These are phyloP conservation scores for Kalaharituber pfeilii DNA, from an alignment of 2,329 filamentous ascomycete genomes.

Conservation along the genomic window DNA sequence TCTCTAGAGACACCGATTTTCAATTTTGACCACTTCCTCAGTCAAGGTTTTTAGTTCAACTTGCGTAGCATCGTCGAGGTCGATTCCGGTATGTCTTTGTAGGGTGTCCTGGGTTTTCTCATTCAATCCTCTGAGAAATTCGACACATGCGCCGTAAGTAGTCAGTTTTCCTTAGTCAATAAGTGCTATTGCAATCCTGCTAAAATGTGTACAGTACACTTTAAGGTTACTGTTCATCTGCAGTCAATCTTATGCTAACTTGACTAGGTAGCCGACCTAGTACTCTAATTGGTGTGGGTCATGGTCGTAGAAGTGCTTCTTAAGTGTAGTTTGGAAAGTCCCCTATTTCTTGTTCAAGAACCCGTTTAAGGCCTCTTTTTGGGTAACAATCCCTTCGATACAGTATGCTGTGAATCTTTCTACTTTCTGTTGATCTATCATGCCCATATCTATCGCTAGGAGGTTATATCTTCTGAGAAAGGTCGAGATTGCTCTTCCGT, in stretches of 20 bases:
- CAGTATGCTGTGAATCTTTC: background rate
- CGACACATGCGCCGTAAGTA: background rate
- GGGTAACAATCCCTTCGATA: background rate
- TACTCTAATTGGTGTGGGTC: background rate
- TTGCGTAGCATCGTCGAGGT: background rate
- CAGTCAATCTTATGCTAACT: background rate
- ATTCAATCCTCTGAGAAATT: background rate
- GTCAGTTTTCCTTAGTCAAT: background rate
- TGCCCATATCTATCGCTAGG: background rate
- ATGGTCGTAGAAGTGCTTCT: background rate
- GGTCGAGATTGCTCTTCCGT: background rate
- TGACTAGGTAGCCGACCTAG: background rate
- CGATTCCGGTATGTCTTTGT: background rate
- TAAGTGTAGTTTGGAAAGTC: background rate
- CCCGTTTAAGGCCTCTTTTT: background rate
- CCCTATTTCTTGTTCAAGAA: background rate
- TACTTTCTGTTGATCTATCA: background rate
- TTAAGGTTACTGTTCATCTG: background rate
- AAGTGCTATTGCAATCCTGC: background rate
- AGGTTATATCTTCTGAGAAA: background rate
- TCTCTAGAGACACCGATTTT: background rate
- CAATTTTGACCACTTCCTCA: background rate
- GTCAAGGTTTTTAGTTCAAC: background rate
- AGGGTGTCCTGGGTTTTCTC: background rate
- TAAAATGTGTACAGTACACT: background rate